Percentiles rank a stretch among this genome's conserved stretches.
These are phyloP conservation scores for Aspergillus ustus DNA, from an alignment of 2,329 filamentous ascomycete species.

Conservation along the genomic window DNA sequence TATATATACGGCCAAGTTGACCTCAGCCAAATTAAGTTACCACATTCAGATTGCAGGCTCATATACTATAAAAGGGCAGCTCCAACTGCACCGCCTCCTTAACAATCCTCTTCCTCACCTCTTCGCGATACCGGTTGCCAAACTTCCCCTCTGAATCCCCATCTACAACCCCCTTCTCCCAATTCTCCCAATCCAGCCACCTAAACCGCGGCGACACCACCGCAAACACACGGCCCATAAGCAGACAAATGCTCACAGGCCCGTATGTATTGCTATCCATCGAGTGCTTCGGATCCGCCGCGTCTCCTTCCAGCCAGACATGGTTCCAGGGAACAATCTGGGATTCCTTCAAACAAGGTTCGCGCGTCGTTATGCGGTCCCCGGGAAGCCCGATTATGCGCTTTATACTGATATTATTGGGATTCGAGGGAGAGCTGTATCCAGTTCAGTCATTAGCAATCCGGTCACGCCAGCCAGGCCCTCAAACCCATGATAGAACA, in stretches of 20 bases:
- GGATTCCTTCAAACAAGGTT: conserved; percentile 60
- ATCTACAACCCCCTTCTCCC: conserved; percentile 38
- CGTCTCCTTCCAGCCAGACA: conserved; percentile 95
- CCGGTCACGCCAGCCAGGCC: conserved; percentile 4
- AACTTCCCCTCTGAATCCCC: conserved; percentile 28
- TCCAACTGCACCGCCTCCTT: conserved; percentile 45
- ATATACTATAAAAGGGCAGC: conserved; percentile 31
- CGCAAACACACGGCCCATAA: conserved; percentile 75
- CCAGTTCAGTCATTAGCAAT: not conserved
- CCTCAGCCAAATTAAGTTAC: not conserved
- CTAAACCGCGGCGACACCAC: conserved; percentile 67
- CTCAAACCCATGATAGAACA: not conserved
- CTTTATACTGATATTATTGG: conserved; percentile 75
- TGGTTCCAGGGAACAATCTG: conserved; percentile 77
- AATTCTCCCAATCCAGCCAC: conserved; percentile 42
- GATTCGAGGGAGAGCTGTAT: conserved; percentile 70
- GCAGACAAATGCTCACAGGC: conserved; percentile 74
- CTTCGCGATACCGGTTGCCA: conserved; percentile 37
- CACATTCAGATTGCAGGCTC: not conserved
- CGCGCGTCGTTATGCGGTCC: conserved; percentile 71
- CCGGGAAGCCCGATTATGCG: conserved; percentile 80
- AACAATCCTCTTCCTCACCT: conserved; percentile 41
- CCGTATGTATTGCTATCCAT: conserved; percentile 91
- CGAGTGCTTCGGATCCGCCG: conserved; percentile 65
- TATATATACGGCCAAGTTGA: conserved; percentile 3